Percentiles rank a stretch among this genome's conserved stretches.
These are phyloP conservation scores for Fistulifera pelliculosa DNA, from an alignment of 108 stramenopile species.

Conservation along the genomic window DNA sequence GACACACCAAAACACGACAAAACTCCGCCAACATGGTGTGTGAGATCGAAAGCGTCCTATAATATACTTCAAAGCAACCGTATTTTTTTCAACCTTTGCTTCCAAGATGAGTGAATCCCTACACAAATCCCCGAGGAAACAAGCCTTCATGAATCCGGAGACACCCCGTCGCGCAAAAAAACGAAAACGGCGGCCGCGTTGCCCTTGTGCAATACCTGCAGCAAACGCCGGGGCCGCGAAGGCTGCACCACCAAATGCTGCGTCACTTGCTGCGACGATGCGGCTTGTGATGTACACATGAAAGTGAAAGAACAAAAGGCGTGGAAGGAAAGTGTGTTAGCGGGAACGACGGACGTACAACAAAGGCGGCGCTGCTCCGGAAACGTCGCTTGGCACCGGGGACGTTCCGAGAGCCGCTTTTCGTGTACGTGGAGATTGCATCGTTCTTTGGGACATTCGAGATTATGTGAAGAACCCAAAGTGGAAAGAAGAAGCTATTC, in stretches of 20 bases:
- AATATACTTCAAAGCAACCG: no score
- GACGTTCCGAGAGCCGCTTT: constrained; percentile 30
- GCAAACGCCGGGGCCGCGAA: background rate
- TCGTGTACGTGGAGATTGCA: constrained; percentile 45
- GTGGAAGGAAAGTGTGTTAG: constrained; percentile 8
- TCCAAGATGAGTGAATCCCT: no score
- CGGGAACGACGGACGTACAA: constrained; percentile 22
- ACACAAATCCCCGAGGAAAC: no score
- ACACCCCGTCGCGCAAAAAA: background rate
- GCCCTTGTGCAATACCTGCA: background rate
- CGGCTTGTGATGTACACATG: background rate
- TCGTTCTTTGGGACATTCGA: constrained; percentile 38
- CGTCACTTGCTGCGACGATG: background rate
- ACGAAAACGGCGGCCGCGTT: background rate
- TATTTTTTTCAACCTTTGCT: no score
- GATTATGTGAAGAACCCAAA: constrained; percentile 35
- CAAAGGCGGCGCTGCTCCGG: constrained; percentile 17
- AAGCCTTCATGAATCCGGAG: no score
- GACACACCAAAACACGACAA: no score
- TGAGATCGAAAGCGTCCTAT: no score
- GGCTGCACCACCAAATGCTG: background rate
- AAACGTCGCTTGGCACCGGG: constrained; percentile 14
- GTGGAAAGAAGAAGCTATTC: constrained; percentile 58
- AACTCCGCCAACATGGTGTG: no score
- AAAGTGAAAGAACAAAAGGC: background rate